phyloP scores from a whole-genome alignment of 2,329 filamentous ascomycete species.

The Aureobasidium sp. region DNA sequence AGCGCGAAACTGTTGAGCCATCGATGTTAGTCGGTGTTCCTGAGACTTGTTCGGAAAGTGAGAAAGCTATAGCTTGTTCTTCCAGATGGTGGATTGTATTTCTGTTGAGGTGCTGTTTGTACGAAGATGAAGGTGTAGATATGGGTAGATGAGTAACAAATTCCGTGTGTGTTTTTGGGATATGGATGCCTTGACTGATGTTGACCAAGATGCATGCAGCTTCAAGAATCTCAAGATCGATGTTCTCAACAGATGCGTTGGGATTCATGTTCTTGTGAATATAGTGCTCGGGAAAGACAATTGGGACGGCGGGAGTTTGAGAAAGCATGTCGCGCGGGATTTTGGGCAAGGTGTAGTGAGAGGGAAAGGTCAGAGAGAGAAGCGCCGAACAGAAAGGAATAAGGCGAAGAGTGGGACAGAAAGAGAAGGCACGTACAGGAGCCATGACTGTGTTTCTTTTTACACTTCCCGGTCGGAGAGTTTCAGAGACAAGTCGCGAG shows the following conservation, averaged over 20 bases:
- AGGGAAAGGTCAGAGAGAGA: background rate
- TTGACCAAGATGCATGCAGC: background rate
- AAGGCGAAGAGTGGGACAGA: slow-evolving; percentile 8
- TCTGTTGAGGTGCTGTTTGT: background rate
- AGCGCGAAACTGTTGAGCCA: slow-evolving; percentile 41
- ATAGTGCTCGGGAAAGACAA: background rate
- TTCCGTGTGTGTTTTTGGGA: background rate
- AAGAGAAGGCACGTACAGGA: slow-evolving; percentile 10
- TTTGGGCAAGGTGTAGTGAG: background rate
- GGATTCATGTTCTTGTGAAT: background rate
- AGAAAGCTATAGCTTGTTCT: background rate
- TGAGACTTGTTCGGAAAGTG: background rate
- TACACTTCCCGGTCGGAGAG: background rate
- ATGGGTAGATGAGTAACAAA: background rate
- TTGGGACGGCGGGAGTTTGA: background rate
- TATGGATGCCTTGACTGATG: background rate
- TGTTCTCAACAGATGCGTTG: background rate
- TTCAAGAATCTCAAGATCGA: background rate
- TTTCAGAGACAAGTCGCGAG: background rate
- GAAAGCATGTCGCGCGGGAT: background rate
- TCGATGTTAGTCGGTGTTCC: background rate
- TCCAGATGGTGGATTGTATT: background rate
- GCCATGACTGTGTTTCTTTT: slow-evolving; percentile 3
- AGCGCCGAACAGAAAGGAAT: background rate
- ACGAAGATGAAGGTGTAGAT: background rate